Percentiles rank a stretch among this genome's conserved stretches.
Evolutionary conservation across 2,329 filamentous ascomycete genomes (phyloP).

Genomic region (Trichoderma breve): DNA sequence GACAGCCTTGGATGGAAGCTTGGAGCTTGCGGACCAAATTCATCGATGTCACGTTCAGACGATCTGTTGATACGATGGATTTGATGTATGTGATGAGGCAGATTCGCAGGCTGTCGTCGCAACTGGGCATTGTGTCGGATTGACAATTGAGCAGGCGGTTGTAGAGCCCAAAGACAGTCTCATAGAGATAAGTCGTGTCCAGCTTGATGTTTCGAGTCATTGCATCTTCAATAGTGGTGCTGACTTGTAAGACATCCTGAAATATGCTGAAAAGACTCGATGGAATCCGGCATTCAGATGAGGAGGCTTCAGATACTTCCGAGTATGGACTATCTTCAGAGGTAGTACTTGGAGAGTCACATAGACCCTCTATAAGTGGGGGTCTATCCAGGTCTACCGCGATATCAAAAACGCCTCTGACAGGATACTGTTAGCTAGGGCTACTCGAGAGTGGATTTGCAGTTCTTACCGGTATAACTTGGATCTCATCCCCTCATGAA

Average conservation of each 20-base stretch:
- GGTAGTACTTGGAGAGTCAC: neutral
- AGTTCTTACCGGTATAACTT: constrained; percentile 7
- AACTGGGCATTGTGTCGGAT: neutral
- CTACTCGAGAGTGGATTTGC: neutral
- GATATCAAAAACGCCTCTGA: constrained; percentile 4
- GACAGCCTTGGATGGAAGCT: neutral
- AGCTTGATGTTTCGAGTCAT: neutral
- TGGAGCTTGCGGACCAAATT: constrained; percentile 1
- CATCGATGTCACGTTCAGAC: neutral
- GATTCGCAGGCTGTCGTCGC: neutral
- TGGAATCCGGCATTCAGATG: neutral
- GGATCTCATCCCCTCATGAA: neutral
- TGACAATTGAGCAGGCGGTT: constrained; percentile 10
- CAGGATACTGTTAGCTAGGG: neutral
- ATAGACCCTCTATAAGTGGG: neutral
- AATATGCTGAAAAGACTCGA: neutral
- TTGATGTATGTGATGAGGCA: constrained; percentile 10
- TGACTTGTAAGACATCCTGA: neutral
- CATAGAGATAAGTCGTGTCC: neutral
- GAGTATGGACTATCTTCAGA: neutral
- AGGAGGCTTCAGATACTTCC: neutral
- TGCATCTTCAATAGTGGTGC: neutral
- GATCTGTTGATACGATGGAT: neutral
- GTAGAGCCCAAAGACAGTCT: constrained; percentile 4
- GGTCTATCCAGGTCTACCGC: neutral